Percentiles rank a stretch among this genome's conserved stretches.
Evolutionary conservation across 108 stramenopile genomes (phyloP).

Genomic region (Licmophora abbreviata): DNA sequence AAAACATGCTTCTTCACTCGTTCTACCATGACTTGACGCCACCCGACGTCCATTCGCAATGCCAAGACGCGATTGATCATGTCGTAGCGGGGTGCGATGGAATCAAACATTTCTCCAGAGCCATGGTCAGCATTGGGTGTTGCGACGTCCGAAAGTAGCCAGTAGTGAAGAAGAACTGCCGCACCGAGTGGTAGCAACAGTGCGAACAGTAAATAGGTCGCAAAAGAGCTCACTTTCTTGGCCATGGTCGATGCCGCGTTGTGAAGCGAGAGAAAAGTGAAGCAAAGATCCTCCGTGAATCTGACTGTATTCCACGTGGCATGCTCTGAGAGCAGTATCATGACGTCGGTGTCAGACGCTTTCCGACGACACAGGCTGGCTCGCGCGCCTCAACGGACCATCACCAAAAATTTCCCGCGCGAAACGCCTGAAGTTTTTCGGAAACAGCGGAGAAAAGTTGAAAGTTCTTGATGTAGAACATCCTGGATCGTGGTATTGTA

Average conservation of each 20-base stretch:
- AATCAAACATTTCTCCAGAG: conserved; percentile 83
- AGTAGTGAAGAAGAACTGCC: background rate
- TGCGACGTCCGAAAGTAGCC: conserved; percentile 11
- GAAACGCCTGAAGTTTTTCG: too few species aligned
- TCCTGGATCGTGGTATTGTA: too few species aligned
- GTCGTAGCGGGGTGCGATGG: conserved; percentile 73
- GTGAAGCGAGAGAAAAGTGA: too few species aligned
- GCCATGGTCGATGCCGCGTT: background rate
- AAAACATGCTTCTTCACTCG: conserved; percentile 22
- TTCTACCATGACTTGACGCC: conserved; percentile 66
- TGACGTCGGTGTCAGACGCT: too few species aligned
- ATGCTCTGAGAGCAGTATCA: too few species aligned
- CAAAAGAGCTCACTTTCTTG: background rate
- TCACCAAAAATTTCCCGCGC: too few species aligned
- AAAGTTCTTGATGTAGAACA: too few species aligned
- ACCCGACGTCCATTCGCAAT: conserved; percentile 75
- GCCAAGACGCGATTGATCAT: conserved; percentile 81
- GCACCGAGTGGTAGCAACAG: background rate
- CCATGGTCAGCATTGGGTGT: conserved; percentile 50
- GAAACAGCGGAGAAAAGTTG: too few species aligned
- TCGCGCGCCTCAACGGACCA: too few species aligned
- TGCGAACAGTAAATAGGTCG: background rate
- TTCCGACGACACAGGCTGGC: too few species aligned
- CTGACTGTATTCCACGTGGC: too few species aligned
- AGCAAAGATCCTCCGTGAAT: too few species aligned